Percentiles rank a stretch among this genome's conserved stretches.
Conservation (phyloP, 2,329 filamentous ascomycete species). For the Dactylellina parvicollis region DNA sequence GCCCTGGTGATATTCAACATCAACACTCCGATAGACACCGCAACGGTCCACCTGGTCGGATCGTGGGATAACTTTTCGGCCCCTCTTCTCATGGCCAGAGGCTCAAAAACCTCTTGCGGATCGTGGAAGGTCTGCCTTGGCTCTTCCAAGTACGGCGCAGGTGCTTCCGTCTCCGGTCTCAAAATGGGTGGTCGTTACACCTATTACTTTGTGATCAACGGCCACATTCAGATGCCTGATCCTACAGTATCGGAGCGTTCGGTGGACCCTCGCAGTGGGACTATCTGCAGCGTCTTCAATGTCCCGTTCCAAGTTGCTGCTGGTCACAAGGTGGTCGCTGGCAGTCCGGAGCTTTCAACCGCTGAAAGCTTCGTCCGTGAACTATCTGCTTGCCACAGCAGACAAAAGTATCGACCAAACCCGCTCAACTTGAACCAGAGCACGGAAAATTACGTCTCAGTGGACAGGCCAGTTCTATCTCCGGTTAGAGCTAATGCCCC, state of each 20-base stretch:
- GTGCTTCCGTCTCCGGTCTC: conserved; percentile 55
- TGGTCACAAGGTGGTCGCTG: conserved; percentile 31
- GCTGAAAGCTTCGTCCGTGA: conserved; percentile 33
- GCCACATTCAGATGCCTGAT: conserved; percentile 44
- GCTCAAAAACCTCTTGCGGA: conserved; percentile 53
- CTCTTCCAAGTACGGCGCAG: conserved; percentile 46
- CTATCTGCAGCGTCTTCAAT: conserved; percentile 41
- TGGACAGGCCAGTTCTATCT: conserved; percentile 8
- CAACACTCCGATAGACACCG: conserved; percentile 31
- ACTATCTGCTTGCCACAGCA: conserved; percentile 22
- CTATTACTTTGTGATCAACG: conserved; percentile 56
- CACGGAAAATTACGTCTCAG: neutral
- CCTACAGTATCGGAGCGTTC: conserved; percentile 32
- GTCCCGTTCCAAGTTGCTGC: conserved; percentile 29
- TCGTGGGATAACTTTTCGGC: conserved; percentile 57
- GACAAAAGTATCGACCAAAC: conserved; percentile 16
- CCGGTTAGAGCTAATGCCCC: conserved; percentile 19
- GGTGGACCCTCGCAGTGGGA: conserved; percentile 38
- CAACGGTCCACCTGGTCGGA: conserved; percentile 56
- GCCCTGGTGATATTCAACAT: conserved; percentile 41
- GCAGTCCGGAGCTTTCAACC: conserved; percentile 35
- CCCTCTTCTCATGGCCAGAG: conserved; percentile 55
- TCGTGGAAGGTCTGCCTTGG: conserved; percentile 55
- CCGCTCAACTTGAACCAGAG: conserved; percentile 20
- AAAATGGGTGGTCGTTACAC: conserved; percentile 57